A percentile compares a stretch with the other conserved stretches of the same genome.
These are phyloP conservation scores for Diophrys sp. DNA, from an alignment of 73 alveolate genomes.

Conservation along the genomic window DNA sequence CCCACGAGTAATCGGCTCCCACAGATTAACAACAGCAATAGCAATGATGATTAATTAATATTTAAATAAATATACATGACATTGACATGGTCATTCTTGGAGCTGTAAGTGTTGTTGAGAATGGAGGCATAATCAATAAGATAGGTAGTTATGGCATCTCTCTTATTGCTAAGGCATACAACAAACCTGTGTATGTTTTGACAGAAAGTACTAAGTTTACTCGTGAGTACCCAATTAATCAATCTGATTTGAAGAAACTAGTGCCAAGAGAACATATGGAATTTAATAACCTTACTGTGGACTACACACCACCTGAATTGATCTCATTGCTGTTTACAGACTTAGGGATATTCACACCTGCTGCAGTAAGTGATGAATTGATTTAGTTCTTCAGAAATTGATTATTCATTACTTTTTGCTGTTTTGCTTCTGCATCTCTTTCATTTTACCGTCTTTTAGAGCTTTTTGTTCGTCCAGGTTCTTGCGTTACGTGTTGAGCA, in stretches of 20 bases:
- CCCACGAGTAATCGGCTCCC: too few relatives aligned
- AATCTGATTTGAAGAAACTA: conserved; percentile 68
- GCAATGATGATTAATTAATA: too few relatives aligned
- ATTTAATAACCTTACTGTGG: conserved; percentile 59
- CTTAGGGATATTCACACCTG: conserved; percentile 94
- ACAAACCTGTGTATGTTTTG: conserved; percentile 91
- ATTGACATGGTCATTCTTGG: conserved; percentile 91
- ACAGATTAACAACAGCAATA: too few relatives aligned
- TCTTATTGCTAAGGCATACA: conserved; percentile 78
- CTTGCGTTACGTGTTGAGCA: background rate
- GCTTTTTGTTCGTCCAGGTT: background rate
- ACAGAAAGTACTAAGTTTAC: conserved; percentile 90
- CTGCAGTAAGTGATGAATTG: conserved; percentile 95
- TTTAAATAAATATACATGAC: conserved; percentile 76
- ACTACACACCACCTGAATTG: conserved; percentile 95
- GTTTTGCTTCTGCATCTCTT: background rate
- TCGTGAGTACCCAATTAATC: conserved; percentile 82
- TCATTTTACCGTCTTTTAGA: background rate
- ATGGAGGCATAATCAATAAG: conserved; percentile 97
- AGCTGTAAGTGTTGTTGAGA: conserved; percentile 96
- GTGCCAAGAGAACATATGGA: conserved; percentile 17
- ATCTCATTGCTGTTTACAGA: conserved; percentile 90
- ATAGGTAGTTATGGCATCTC: conserved; percentile 93
- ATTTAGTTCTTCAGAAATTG: conserved; percentile 83
- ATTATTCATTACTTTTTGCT: background rate